These are phyloP conservation scores for Neopestalotiopsis rosae DNA, from an alignment of 2,329 filamentous ascomycete genomes.

Conservation along the genomic window DNA sequence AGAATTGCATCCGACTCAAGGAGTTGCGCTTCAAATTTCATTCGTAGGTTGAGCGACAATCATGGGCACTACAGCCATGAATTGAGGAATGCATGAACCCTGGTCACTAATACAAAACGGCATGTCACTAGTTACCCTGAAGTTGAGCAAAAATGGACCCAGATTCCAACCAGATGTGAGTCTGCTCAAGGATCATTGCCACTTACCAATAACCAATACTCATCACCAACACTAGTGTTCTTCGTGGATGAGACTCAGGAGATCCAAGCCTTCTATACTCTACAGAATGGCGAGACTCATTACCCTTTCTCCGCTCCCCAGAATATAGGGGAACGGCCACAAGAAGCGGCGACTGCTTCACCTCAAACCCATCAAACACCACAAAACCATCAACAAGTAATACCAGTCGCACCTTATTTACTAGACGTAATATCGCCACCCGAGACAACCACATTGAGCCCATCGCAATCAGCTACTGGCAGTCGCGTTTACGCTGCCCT, in stretches of 20 bases:
- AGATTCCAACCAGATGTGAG: slow-evolving; percentile 8
- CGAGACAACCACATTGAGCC: neutral
- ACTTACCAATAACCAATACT: neutral
- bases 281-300: neutral
- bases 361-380: neutral
- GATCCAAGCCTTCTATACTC: slow-evolving; percentile 11
- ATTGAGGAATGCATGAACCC: neutral
- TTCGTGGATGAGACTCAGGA: slow-evolving; percentile 15
- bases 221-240: neutral
- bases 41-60: neutral
- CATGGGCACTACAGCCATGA: neutral
- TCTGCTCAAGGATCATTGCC: neutral
- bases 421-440: neutral
- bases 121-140: slow-evolving; percentile 2
- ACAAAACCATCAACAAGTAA: neutral
- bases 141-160: slow-evolving; percentile 10
- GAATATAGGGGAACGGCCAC: neutral
- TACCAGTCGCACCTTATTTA: neutral
- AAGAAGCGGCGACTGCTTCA: neutral
- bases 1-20: slow-evolving; percentile 7
- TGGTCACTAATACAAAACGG: neutral
- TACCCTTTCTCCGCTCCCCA: neutral
- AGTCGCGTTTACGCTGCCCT: neutral
- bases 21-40: slow-evolving; percentile 15
- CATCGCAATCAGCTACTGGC: neutral